Evolutionary conservation across 148 eudicot genomes (phyloP).

Genomic region (Chenopodium formosanum): DNA sequence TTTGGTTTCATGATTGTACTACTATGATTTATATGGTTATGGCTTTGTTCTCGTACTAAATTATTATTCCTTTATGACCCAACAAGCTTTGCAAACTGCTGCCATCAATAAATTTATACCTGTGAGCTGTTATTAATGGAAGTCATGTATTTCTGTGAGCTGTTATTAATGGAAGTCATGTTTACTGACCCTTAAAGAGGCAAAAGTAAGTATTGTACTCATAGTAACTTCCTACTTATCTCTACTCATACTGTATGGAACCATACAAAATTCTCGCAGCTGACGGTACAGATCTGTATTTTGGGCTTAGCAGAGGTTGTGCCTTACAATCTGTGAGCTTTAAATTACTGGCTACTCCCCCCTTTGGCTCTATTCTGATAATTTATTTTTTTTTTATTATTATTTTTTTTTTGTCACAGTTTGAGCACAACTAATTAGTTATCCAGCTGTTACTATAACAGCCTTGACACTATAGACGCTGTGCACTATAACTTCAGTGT

Average conservation of each 20-base stretch:
- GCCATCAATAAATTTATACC: no score
- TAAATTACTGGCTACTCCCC: no score
- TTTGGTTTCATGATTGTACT: background rate
- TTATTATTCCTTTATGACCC: background rate
- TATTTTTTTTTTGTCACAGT: no score
- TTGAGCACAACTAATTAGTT: no score
- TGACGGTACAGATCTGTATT: background rate
- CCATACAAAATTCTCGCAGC: background rate
- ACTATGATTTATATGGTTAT: background rate
- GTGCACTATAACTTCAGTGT: background rate
- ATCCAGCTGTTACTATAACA: no score
- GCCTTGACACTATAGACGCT: background rate
- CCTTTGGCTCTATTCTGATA: no score
- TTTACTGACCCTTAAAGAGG: no score
- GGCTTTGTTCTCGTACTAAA: background rate
- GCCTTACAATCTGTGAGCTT: no score
- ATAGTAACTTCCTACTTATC: background rate
- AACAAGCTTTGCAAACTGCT: background rate
- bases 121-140: no score
- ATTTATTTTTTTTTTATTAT: no score
- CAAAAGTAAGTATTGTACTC: background rate
- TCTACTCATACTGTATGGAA: background rate
- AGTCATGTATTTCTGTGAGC: no score
- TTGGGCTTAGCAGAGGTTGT: background rate
- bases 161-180: no score